phyloP scores from a whole-genome alignment of 441 rosid genomes.

The Omphalea diandra region DNA sequence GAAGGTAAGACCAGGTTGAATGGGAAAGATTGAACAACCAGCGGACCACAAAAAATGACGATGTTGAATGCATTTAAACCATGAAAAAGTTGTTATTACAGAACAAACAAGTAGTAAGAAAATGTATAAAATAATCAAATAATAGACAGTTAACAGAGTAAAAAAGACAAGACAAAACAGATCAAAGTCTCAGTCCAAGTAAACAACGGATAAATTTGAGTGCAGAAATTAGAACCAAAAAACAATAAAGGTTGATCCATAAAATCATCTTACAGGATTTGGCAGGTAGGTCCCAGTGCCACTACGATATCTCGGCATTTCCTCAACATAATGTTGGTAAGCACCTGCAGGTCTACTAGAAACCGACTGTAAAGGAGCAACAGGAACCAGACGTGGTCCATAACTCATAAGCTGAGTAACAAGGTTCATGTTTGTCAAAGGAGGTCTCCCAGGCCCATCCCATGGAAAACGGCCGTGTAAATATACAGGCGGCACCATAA shows the following conservation, averaged over 20 bases:
- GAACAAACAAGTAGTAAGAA: too few species aligned
- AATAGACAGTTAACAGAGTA: too few species aligned
- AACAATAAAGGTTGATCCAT: slow-evolving; percentile 8
- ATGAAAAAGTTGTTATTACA: neutral
- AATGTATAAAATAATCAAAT: too few species aligned
- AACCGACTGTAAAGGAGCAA: slow-evolving; percentile 66
- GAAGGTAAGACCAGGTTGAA: neutral
- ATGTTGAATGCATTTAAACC: neutral
- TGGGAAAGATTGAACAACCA: neutral
- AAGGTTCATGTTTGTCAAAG: slow-evolving; percentile 49
- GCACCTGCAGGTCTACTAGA: slow-evolving; percentile 62
- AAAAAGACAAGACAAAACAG: too few species aligned
- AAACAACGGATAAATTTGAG: neutral
- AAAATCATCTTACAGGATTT: slow-evolving; percentile 69
- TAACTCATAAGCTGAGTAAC: slow-evolving; percentile 58
- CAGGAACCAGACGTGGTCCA: slow-evolving; percentile 71
- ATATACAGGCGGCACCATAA: slow-evolving; percentile 64
- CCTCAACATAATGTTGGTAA: slow-evolving; percentile 65
- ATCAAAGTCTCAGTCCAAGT: neutral
- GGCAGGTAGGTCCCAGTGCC: slow-evolving; percentile 99
- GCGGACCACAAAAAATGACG: too few species aligned
- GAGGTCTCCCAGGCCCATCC: slow-evolving; percentile 92
- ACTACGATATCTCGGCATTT: slow-evolving; percentile 82
- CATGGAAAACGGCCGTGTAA: slow-evolving; percentile 73
- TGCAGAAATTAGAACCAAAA: neutral